Percentiles rank a stretch among this genome's conserved stretches.
These are phyloP conservation scores for Cadophora sp. DNA, from an alignment of 2,329 filamentous ascomycete genomes.

Conservation along the genomic window DNA sequence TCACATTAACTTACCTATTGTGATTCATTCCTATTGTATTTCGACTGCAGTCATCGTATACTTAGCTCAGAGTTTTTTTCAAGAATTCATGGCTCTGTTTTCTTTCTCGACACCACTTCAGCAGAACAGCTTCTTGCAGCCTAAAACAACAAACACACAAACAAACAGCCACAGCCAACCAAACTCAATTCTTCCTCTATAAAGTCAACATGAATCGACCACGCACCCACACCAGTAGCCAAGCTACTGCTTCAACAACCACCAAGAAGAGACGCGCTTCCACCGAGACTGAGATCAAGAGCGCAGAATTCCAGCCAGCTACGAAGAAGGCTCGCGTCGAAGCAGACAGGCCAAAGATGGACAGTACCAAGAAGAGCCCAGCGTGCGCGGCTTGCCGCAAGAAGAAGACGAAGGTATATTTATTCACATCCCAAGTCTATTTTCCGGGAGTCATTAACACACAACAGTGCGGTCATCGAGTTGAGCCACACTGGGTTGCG, in stretches of 20 bases:
- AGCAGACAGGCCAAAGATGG: not conserved
- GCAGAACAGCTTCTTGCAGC: not conserved
- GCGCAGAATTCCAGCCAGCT: not conserved
- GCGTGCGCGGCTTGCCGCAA: conserved; percentile 5
- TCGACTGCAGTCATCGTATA: not conserved
- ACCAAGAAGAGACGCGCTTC: not conserved
- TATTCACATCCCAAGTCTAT: not conserved
- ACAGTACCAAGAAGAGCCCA: not conserved
- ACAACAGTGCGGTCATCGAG: not conserved
- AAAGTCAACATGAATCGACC: not conserved
- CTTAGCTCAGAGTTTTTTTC: not conserved
- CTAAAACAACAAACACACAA: not conserved
- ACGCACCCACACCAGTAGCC: not conserved
- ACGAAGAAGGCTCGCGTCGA: conserved; percentile 5
- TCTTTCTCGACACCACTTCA: not conserved
- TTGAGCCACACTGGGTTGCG: not conserved
- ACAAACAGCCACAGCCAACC: not conserved
- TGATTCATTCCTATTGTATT: not conserved
- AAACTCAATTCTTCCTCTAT: not conserved
- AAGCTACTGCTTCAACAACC: too few species aligned
- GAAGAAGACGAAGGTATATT: not conserved
- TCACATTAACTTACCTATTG: not conserved
- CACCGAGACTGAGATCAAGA: not conserved
- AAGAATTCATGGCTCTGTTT: not conserved
- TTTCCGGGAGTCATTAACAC: not conserved